Base-by-base conservation (phyloP, 2,329 filamentous ascomycete genomes). In the Claviceps lovelessii region DNA sequence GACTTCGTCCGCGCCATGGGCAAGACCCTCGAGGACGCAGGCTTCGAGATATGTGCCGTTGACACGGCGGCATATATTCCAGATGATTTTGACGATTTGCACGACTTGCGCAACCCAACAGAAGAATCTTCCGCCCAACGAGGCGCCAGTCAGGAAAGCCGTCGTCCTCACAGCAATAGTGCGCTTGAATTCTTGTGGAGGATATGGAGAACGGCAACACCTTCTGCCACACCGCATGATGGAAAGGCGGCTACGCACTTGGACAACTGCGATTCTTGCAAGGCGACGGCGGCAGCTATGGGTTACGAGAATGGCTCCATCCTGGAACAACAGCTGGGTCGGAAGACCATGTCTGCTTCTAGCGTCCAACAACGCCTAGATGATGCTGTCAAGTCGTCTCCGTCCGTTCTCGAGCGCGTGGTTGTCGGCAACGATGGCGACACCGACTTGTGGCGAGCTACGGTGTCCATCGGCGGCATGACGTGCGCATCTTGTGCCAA, bases 401-500 rank as follows among this genome's bases (percentile, higher is more conserved):
- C 60, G 10, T 51, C 59, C 28, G 54, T 61, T 35, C 58, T 67
- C 6, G 60, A 64, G 39, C 52, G 58, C 49, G 59, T 67, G 17
- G 54, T 65, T 23, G 56, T 63, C 46, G 60, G 59, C 37, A 54
- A 57, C 42, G 53, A 39, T 6, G 13, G 9, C 39, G 39, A 58
- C 47, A 49, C 15, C 44, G 44, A 29, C 44, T 39, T 55, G 23
- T 82, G 76, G 73, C 68, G 73, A 44, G 78, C 73, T 2, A 75
- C 71, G 0, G 58, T 83, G n/a, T 79, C 82, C 23, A 76, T 90
- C 45, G 80, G 76, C 33, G 85, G 85, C 53, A 88, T 90, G 85
- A 87, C 82, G 4, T 89, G 86, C 64, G 80, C 81, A 15, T 77
- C 83, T 13, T 90, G 86, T 62, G 76, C 76, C 53, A 83, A 83